Conservation (phyloP, 2,329 filamentous ascomycete species). For the Graphilbum fragrans region DNA sequence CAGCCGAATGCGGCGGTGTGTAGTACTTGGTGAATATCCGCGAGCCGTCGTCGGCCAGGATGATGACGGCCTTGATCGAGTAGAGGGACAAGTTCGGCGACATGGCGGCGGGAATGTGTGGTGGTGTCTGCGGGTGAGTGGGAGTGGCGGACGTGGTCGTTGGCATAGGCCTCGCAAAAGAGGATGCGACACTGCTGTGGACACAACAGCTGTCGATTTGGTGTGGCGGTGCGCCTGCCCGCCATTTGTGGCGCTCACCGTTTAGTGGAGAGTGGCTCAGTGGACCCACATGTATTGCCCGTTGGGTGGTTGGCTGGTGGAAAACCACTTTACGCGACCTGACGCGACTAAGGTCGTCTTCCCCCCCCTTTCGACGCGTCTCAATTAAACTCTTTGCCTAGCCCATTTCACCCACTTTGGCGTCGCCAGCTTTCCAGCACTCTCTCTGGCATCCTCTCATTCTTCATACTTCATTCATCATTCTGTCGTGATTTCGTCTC, state of each 20-base stretch:
- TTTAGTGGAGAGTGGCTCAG: too few species aligned
- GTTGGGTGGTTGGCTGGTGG: not conserved
- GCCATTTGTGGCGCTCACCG: not conserved
- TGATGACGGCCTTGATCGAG: conserved; percentile 20
- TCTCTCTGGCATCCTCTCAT: not conserved
- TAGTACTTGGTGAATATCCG: conserved; percentile 95
- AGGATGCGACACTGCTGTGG: too few species aligned
- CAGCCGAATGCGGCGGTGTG: conserved; percentile 41
- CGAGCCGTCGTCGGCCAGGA: conserved; percentile 78
- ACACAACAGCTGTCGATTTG: not conserved
- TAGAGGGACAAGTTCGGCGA: conserved; percentile 13
- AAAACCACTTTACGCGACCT: conserved; percentile 29
- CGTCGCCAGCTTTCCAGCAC: conserved; percentile 2
- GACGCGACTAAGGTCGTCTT: conserved; percentile 12
- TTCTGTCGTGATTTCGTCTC: not conserved
- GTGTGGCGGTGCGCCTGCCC: not conserved
- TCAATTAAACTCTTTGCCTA: conserved; percentile 11
- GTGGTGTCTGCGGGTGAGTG: conserved; percentile 1
- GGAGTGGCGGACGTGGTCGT: not conserved
- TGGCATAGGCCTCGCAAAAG: too few species aligned
- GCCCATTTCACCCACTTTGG: not conserved
- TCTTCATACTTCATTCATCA: not conserved
- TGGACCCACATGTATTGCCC: not conserved
- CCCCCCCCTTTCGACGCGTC: conserved; percentile 11
- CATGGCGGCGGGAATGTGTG: conserved; percentile 8